Base-by-base conservation (phyloP, 2,329 filamentous ascomycete species). In the Exophiala mesophila region DNA sequence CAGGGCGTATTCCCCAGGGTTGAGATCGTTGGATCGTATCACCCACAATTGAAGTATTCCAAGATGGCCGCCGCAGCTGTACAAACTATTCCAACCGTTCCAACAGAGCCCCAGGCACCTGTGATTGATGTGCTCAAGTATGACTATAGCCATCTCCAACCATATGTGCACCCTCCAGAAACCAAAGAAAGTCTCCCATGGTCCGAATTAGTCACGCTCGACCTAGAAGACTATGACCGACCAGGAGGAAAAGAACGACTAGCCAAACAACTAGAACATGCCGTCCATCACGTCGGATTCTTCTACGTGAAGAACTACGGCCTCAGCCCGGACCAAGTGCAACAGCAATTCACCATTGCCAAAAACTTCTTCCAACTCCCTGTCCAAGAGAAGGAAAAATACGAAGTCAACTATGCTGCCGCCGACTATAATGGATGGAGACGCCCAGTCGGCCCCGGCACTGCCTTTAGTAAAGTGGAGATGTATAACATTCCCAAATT, bases 241-340 rank as follows among this genome's bases (percentile, higher is more conserved):
- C 72, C 73, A 0, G 72, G 69, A 0, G 75, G 75, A 2, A 78
- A 76, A 52, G 63, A 75, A 45, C 63, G 63, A 32, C 58, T 79
- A 1, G 72, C 73, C 1, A 63, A 66, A 20, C 72, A 78, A 53
- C 66, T 80, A 2, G 68, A 71, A 31, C 67, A 77, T 21, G 73
- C 73, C 2, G 69, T 72, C 5, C 64, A 70, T 36, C 63, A 67
- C 21, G 63, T 69, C 30, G 74, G 76, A 0, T 76, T 81, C 63
- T 81, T 81, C 63, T 80, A 80, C 49, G 71, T 81, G 19, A 73
- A 69, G 49, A 78, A 80, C 59, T 78, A 74, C 47, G 76, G 76
- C 12, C 62, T 82, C 2, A 63, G 62, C 0, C 72, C 78, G 55
- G 72, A 76, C 24, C 61, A 77, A 56, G 68, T 82, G 3, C 70